These are phyloP conservation scores for Erysimum cheiri DNA, from an alignment of 441 rosid genomes.

Conservation along the genomic window DNA sequence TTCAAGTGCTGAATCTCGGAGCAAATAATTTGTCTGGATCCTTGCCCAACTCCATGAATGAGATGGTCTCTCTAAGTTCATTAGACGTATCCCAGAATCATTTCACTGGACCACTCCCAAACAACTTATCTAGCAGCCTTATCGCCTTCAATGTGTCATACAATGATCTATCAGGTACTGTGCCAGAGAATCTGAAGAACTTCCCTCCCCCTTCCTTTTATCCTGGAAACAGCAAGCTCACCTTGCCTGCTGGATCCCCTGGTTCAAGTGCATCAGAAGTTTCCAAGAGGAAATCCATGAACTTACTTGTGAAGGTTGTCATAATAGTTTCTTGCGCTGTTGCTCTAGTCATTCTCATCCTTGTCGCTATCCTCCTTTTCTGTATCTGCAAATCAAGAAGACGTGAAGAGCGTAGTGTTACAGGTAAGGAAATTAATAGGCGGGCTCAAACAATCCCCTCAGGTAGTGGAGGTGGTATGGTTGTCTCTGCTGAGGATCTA, in stretches of 20 bases:
- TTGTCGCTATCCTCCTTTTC: constrained; percentile 75
- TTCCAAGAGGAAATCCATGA: constrained; percentile 61
- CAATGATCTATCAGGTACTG: constrained; percentile 89
- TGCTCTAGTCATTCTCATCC: constrained; percentile 69
- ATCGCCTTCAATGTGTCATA: constrained; percentile 76
- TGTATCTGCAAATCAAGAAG: constrained; percentile 68
- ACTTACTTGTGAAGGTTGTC: constrained; percentile 64
- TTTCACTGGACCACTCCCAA: constrained; percentile 82
- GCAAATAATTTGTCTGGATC: constrained; percentile 88
- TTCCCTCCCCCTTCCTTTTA: constrained; percentile 78
- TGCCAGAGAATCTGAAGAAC: constrained; percentile 81
- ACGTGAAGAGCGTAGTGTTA: constrained; percentile 48
- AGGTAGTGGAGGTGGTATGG: constrained; percentile 68
- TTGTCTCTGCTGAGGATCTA: constrained; percentile 90
- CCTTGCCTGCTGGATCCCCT: constrained; percentile 66
- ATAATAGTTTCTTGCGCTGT: constrained; percentile 79
- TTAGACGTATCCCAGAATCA: constrained; percentile 84
- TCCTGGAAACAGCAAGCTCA: constrained; percentile 76
- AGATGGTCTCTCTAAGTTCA: constrained; percentile 64
- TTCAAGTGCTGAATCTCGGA: constrained; percentile 78
- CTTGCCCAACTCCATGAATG: constrained; percentile 76
- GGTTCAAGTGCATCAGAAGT: constrained; percentile 54
- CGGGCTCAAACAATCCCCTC: constrained; percentile 61
- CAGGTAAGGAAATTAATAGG: constrained; percentile 55
- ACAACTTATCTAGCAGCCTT: constrained; percentile 66